Evolutionary conservation across 2,329 filamentous ascomycete species (phyloP).

Genomic region (Phyllosticta ampelicida): DNA sequence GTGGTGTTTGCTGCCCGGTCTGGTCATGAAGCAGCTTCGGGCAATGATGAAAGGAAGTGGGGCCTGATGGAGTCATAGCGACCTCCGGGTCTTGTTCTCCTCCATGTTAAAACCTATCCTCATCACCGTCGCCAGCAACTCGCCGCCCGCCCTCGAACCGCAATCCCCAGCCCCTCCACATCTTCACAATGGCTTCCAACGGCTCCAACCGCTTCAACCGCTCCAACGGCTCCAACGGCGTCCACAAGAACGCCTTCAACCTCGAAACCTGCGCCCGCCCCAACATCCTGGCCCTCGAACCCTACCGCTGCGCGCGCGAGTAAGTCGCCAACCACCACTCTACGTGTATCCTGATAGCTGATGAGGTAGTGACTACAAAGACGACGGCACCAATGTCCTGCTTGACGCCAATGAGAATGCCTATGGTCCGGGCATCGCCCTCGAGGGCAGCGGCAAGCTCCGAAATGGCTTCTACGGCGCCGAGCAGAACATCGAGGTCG

Average conservation of each 20-base stretch:
- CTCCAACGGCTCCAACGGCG: conserved; percentile 8
- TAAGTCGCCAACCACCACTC: conserved; percentile 24
- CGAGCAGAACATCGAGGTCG: conserved; percentile 47
- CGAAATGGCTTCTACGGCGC: conserved; percentile 30
- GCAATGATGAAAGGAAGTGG: background rate
- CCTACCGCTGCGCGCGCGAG: conserved; percentile 45
- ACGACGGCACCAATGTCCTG: conserved; percentile 89
- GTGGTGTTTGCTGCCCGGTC: too few relatives aligned
- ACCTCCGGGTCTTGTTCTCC: conserved; percentile 6
- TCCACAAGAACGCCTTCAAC: conserved; percentile 30
- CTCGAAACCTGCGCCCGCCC: conserved; percentile 40
- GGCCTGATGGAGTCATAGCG: conserved; percentile 11
- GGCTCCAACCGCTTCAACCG: conserved; percentile 6
- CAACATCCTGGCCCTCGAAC: conserved; percentile 43
- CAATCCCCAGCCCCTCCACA: background rate
- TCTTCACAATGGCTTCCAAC: conserved; percentile 2
- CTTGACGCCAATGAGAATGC: conserved; percentile 98
- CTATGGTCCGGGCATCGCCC: conserved; percentile 67
- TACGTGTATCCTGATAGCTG: conserved; percentile 19
- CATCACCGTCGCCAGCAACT: conserved; percentile 4
- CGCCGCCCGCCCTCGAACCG: background rate
- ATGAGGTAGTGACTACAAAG: conserved; percentile 79
- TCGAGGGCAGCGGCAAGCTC: conserved; percentile 39
- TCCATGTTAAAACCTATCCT: conserved; percentile 1
- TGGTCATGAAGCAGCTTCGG: background rate